Base-by-base conservation (phyloP, 1,284 basidiomycete species). In the Ustilago lituana region DNA sequence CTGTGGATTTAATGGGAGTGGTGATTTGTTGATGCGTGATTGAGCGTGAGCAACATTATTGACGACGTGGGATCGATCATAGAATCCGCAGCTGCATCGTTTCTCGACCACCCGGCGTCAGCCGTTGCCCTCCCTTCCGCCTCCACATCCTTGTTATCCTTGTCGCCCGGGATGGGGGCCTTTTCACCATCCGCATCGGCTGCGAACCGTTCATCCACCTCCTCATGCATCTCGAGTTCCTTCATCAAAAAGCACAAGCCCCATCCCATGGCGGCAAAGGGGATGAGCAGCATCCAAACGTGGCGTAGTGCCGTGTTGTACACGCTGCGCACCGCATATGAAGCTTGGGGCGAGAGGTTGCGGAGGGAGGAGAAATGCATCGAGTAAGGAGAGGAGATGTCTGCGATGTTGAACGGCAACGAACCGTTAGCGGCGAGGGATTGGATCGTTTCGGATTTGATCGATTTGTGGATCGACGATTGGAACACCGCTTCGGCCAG, bases 401-500 rank as follows among this genome's bases (percentile, higher is more conserved):
- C 52, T 36, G 60, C 44, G 9, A 66, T 66, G 39, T 59, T 48
- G 52, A 66, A 66, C 10, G 57, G 63, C 5, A 66, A 23, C 9
- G 43, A 44, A 14, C 55, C 60, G 29, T 63, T 62, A n/a, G 46
- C 44, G 8, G 53, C 46, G 6, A 63, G 45, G 1, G 37, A 26
- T 20, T 51, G 47, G 31, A 68, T 62, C 15, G 19, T 3, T 0
- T 48, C 43, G 0, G 60, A 57, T 23, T 56, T 57, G 58, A 67
- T 67, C 7, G 48, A 17, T 9, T 41, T 43, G 52, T 60, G 54
- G 4, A 69, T 38, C 15, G 55, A 57, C 5, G 52, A 63, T 49
- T 72, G 69, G 15, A 72, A 63, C 5, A 67, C 60, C 3, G 69
- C 59, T 47, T 68, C 60, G 7, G 48, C 69, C 7, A 72, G 44